Evolutionary conservation across 306 rosid species (phyloP), one percentile per base, ranked within the genome.

Genomic region (Rosa multiflora): DNA sequence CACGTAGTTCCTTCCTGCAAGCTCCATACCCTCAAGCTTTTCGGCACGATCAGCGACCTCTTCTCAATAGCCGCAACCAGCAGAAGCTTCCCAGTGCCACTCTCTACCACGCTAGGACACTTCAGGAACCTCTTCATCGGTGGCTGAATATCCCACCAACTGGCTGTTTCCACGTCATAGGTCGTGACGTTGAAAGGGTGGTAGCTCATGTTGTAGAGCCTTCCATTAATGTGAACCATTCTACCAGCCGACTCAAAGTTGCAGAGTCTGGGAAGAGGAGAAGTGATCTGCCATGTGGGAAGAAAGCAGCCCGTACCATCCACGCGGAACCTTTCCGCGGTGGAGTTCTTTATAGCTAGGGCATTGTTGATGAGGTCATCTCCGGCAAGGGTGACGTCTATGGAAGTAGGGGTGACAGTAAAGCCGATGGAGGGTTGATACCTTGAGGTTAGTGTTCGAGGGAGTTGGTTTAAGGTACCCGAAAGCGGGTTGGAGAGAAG

Each of bases 381-480:
- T 0, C 99, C 99, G 0, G 97, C 97, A 4, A 91, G 80, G 0
- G 92, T 90, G 0, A 93, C 89, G 67, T 91, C 96, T 0, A 95
- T 85, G 80, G 93, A 86, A 1, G 92, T 79, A 21, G 92, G 91
- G 56, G 62, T 87, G 0, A 95, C 82, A 20, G 85, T 79, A 6
- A 95, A 42, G 37, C 99, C 98, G 48, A 95, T 76, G 1, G 99
- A 91, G 67, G 99, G 99, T 63, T 84, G 91, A 17, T 91, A 95
- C 26, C 98, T 88, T 8, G 96, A 87, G 20, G 89, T 85, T 11
- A 78, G 18, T 0, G 99, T 90, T 3, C 90, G 91, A 29, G 98
- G 94, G 39, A 93, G 43, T 21, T 86, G 94, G n/a, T 90, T 83
- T 26, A 95, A 11, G 1, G 97, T 85, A 14, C 94, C 93, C 0